These are phyloP conservation scores for Didymella glomerata DNA, from an alignment of 2,329 filamentous ascomycete genomes.

Conservation along the genomic window DNA sequence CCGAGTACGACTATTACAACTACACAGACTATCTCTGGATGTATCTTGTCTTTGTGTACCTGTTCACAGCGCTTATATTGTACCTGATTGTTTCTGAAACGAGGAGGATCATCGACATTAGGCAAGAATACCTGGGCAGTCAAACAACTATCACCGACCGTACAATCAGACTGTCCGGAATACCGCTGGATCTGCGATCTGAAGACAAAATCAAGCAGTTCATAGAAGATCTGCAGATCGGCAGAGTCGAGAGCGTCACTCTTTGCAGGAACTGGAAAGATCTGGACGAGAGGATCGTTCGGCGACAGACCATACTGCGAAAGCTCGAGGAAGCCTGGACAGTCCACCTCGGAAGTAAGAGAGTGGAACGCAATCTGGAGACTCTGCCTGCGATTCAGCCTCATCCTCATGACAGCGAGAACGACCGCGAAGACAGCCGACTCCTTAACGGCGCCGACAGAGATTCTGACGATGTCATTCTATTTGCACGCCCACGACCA, in stretches of 20 bases:
- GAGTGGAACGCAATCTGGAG: conserved; percentile 58
- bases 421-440: conserved; percentile 62
- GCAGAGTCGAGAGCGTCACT: conserved; percentile 86
- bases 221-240: conserved; percentile 87
- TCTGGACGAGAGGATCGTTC: conserved; percentile 76
- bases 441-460: conserved; percentile 64
- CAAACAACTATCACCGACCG: conserved; percentile 96
- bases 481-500: conserved; percentile 64
- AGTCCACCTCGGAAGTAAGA: conserved; percentile 70
- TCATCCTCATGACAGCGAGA: conserved; percentile 40
- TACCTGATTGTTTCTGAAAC: conserved; percentile 87
- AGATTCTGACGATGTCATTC: conserved; percentile 52
- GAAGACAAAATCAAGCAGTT: conserved; percentile 86
- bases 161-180: conserved; percentile 89
- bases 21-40: conserved; percentile 80
- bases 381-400: conserved; percentile 62
- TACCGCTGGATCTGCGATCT: conserved; percentile 78
- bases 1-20: conserved; percentile 47
- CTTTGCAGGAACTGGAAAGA: conserved; percentile 87
- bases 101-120: conserved; percentile 80
- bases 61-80: conserved; percentile 83
- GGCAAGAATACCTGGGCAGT: conserved; percentile 90
- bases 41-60: conserved; percentile 92
- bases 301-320: conserved; percentile 71
- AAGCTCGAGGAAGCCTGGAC: conserved; percentile 87